Evolutionary conservation across 352 stramenopile species (phyloP), one percentile per base, ranked within the genome.

Genomic region (Phytophthora palmivora): DNA sequence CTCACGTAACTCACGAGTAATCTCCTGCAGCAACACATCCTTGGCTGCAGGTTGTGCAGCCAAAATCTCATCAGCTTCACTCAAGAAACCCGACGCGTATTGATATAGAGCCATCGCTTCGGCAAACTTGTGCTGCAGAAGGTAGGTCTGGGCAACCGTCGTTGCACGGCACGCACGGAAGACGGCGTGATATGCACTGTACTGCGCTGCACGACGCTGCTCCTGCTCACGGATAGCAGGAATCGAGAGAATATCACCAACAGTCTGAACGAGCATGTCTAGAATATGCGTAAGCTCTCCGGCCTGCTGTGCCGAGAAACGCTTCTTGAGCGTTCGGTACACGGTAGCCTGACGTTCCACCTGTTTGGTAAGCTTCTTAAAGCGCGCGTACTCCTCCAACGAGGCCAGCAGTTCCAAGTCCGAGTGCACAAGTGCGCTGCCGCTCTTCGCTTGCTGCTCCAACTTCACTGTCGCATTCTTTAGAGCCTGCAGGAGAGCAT

Each of bases 181-280:
- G 14, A 91, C 54, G 0, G 78, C 72, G 46, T 88, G 72, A 57
- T 93, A 91, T n/a, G 82, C 77, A 19, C 66, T 86, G 75, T 89
- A 93, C 54, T 87, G 81, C 8, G 82, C 75, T 1, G 63, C 63
- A 22, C 74, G 54, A 48, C 82, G 72, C 51, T 74, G 59, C 39
- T 91, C 81, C 33, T 76, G 75, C 34, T 91, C 81, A 26, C 32
- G 51, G 22, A 92, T 67, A 7, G 72, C 76, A 22, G 84, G 84
- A 30, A 95, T 86, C 46, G 67, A 73, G 26, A 90, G 37, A 51
- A 95, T 95, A 48, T 93, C 84, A n/a, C 73, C 75, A 15, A 93
- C 79, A 58, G 74, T 89, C 71, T 92, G 86, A 39, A 95, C 74
- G 1, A 95, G 59, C 86, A 93, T 93, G 49, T 92, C 79, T 12